Percentiles rank a stretch among this genome's conserved stretches.
Conservation (phyloP, 2,329 filamentous ascomycete species). For the Phialophora chinensis region DNA sequence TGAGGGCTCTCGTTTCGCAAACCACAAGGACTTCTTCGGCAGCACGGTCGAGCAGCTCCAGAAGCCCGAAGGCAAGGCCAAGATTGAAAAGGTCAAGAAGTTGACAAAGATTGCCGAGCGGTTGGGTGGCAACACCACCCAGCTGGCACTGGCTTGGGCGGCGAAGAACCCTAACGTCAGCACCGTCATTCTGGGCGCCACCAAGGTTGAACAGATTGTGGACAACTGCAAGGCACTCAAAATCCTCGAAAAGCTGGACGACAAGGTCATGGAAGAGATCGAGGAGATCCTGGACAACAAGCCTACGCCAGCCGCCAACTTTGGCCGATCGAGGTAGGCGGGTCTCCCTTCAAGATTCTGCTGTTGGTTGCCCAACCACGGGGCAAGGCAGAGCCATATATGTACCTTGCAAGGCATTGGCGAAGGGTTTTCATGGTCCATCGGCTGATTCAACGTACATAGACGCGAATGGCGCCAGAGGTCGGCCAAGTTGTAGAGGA, state of each 20-base stretch:
- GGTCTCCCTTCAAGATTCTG: conserved; percentile 10
- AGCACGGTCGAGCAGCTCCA: conserved; percentile 53
- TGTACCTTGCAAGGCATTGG: neutral
- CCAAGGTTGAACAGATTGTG: conserved; percentile 51
- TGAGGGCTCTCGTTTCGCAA: conserved; percentile 62
- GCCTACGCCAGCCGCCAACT: conserved; percentile 28
- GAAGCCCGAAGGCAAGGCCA: conserved; percentile 45
- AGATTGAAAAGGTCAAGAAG: conserved; percentile 63
- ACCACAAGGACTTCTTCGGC: conserved; percentile 61
- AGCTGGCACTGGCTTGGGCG: conserved; percentile 62
- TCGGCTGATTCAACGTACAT: conserved; percentile 14
- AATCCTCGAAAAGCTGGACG: conserved; percentile 51
- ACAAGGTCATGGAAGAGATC: conserved; percentile 55
- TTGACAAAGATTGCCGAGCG: conserved; percentile 63
- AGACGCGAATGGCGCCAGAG: conserved; percentile 33
- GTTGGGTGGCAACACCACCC: conserved; percentile 64
- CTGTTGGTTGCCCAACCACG: neutral
- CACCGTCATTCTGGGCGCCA: conserved; percentile 59
- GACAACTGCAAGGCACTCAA: conserved; percentile 55
- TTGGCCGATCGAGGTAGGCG: conserved; percentile 35
- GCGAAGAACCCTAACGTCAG: conserved; percentile 63
- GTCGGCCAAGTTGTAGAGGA: conserved; percentile 26
- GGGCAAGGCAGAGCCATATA: too few species aligned
- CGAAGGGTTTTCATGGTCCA: neutral
- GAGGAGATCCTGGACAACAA: conserved; percentile 43